A percentile compares a stretch with the other conserved stretches of the same genome.
Conservation (phyloP, 352 stramenopile species). For the Phytopythium cucurbitacearum region DNA sequence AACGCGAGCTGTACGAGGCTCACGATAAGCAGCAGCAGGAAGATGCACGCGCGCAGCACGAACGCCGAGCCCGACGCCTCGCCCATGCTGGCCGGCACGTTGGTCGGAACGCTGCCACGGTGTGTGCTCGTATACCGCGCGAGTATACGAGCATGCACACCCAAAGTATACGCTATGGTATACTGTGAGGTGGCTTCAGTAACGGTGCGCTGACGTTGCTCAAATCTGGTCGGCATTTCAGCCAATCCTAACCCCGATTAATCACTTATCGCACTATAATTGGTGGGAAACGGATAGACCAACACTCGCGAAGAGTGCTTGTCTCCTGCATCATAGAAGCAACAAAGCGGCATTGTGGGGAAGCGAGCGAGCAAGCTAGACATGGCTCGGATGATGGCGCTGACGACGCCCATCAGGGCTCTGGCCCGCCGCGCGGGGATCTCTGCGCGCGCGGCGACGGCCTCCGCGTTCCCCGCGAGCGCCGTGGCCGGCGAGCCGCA, state of each 20-base stretch:
- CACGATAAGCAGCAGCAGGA: slow-evolving; percentile 70
- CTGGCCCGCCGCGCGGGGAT: not conserved
- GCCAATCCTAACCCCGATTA: not conserved
- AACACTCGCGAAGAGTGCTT: too few relatives aligned
- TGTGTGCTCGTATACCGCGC: too few relatives aligned
- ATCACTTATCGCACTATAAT: not conserved
- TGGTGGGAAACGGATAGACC: not conserved
- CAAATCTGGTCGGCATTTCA: not conserved
- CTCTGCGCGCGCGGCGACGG: not conserved
- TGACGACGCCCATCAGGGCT: not conserved
- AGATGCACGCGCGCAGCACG: slow-evolving; percentile 62
- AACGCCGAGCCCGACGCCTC: slow-evolving; percentile 50
- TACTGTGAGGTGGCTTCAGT: too few relatives aligned
- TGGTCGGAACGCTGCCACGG: too few relatives aligned
- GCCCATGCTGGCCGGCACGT: slow-evolving; percentile 14
- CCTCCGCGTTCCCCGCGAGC: not conserved
- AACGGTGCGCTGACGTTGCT: too few relatives aligned
- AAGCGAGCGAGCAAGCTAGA: too few relatives aligned
- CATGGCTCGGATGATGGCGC: not conserved
- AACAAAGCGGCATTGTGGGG: too few relatives aligned
- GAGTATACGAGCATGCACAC: too few relatives aligned
- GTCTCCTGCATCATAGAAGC: too few relatives aligned
- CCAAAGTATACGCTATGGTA: too few relatives aligned
- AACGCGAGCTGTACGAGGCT: slow-evolving; percentile 69
- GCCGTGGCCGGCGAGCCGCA: slow-evolving; percentile 42